A percentile compares a stretch with the other conserved stretches of the same genome.
These are phyloP conservation scores for Madurella mycetomatis DNA, from an alignment of 2,329 filamentous ascomycete species.

Conservation along the genomic window DNA sequence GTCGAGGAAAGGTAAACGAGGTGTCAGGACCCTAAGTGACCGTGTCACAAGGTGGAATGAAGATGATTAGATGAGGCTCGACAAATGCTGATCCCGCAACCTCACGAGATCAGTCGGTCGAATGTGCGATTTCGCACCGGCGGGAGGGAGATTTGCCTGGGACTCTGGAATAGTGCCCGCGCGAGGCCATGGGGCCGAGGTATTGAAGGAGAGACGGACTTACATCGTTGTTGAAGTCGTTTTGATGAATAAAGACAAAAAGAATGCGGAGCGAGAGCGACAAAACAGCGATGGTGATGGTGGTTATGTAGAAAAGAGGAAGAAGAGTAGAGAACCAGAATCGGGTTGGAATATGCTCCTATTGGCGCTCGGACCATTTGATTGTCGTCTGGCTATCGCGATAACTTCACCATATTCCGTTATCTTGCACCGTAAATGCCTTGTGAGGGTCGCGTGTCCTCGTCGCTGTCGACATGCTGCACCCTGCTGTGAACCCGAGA, in stretches of 20 bases:
- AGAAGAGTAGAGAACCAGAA: not conserved
- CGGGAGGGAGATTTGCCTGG: too few relatives aligned
- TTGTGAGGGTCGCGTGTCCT: too few relatives aligned
- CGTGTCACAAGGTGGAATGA: constrained; percentile 2
- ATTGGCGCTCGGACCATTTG: too few relatives aligned
- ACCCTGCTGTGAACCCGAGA: too few relatives aligned
- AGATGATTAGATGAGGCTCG: not conserved
- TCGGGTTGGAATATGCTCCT: not conserved
- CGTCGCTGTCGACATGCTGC: too few relatives aligned
- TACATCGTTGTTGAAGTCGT: not conserved
- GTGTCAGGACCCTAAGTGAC: not conserved
- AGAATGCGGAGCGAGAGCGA: not conserved
- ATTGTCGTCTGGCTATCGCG: too few relatives aligned
- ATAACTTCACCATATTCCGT: too few relatives aligned
- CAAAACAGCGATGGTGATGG: not conserved
- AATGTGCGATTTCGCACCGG: not conserved
- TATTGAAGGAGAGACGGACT: not conserved
- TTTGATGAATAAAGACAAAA: not conserved
- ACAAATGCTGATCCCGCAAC: not conserved
- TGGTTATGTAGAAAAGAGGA: not conserved
- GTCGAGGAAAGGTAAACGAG: not conserved
- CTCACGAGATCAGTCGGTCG: not conserved
- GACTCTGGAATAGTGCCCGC: too few relatives aligned
- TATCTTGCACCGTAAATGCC: too few relatives aligned
- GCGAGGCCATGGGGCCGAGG: too few relatives aligned